A percentile compares a stretch with the other conserved stretches of the same genome.
phyloP scores from a whole-genome alignment of 805 yeast species.

The Ogataea pilisensis region DNA sequence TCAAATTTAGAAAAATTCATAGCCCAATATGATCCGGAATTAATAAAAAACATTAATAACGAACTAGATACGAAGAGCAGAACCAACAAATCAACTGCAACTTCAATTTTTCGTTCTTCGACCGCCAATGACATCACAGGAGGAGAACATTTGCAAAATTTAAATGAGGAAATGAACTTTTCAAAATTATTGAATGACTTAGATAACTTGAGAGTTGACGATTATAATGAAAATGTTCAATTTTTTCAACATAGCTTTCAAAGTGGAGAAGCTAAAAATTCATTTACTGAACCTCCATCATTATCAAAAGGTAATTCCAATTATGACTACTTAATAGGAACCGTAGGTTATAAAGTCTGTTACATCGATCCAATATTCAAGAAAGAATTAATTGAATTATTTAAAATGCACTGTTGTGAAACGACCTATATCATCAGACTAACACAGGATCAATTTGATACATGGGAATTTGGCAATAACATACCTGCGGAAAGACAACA shows the following conservation, averaged over 20 bases:
- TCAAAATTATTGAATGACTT: background rate
- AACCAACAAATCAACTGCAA: too few species aligned
- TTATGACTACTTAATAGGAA: constrained; percentile 11
- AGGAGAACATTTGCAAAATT: background rate
- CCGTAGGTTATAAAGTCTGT: constrained; percentile 3
- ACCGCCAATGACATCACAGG: background rate
- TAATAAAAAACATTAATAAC: background rate
- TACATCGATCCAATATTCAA: constrained; percentile 16
- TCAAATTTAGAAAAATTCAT: constrained; percentile 21
- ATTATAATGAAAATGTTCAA: background rate
- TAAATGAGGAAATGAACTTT: constrained; percentile 3
- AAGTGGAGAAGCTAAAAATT: too few species aligned
- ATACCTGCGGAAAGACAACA: constrained; percentile 8
- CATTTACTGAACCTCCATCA: background rate
- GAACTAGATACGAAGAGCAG: background rate
- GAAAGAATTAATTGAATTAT: constrained; percentile 10
- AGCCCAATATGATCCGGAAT: constrained; percentile 19
- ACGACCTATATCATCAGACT: constrained; percentile 12
- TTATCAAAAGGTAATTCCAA: constrained; percentile 3
- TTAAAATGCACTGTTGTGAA: constrained; percentile 12
- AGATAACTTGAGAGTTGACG: background rate
- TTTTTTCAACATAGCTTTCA: background rate
- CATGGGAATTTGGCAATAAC: constrained; percentile 12
- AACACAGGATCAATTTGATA: constrained; percentile 9
- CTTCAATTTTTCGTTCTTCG: too few species aligned